Base-by-base conservation (phyloP, 805 yeast genomes). In the Candida vartiovaarae region DNA sequence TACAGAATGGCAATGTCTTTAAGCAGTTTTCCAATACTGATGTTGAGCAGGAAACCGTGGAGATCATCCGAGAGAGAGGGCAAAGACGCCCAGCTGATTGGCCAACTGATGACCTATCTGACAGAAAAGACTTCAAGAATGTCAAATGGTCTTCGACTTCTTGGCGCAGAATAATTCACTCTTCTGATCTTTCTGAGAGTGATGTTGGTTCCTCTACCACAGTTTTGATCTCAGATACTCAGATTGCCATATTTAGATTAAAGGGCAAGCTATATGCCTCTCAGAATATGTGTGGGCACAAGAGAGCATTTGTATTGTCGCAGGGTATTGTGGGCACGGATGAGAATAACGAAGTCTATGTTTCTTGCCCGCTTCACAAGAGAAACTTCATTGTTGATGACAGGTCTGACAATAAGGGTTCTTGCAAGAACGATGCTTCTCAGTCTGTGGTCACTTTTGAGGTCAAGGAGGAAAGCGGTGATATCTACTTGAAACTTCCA, bases 241-340 rank as follows among this genome's bases (percentile, higher is more conserved):
- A 66, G 46, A 45, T 66, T 11, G 70, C 70, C 1, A 29, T 66
- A 1, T 66, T 63, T 56, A 48, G 66, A 36, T 46, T 57, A n/a
- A 46, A 54, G n/a, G 65, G 54, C n/a, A 56, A 56, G 43, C 49
- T 64, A 6, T 63, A 51, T 39, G 63, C 67, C n/a, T 63, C 65
- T 10, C 70, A 66, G 40, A 65, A 65, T 47, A 64, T 66, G 68
- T 66, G 70, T 50, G 66, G 66, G n/a, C 68, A 66, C 43, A 60
- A 63, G 31, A 51, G 67, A n/a, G 63, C 70, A 1, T 66, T 66
- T 54, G 66, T 64, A 1, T 48, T 66, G 31, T 55, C 60, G 25
- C 67, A 64, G 45, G 70, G 70, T 36, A 60, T 63, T 23, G 37
- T 64, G 10, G 58, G 62, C 4, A 53, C 58, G 26, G 67, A 63